A percentile compares a stretch with the other conserved stretches of the same genome.
phyloP scores from a whole-genome alignment of 2,329 filamentous ascomycete species.

The Diaporthe caulivora region DNA sequence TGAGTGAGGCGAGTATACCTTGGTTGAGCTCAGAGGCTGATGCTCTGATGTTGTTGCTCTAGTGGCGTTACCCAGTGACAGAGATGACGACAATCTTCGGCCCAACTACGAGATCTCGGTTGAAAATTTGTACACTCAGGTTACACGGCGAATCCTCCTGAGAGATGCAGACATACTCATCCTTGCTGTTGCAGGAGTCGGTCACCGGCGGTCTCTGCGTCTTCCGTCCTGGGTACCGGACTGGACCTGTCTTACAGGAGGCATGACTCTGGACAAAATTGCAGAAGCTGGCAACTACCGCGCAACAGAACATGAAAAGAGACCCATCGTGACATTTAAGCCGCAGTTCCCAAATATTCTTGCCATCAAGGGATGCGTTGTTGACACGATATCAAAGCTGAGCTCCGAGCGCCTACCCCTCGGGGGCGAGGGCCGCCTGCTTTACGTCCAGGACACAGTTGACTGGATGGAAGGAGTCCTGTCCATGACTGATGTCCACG shows the following conservation, averaged over 20 bases:
- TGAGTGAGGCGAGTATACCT: background rate
- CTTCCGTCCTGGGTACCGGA: background rate
- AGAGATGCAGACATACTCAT: background rate
- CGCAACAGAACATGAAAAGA: background rate
- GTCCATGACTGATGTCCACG: background rate
- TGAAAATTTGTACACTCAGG: background rate
- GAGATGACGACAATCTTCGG: background rate
- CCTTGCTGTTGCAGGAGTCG: background rate
- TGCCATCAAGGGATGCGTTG: background rate
- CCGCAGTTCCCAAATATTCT: background rate
- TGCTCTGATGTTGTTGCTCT: background rate
- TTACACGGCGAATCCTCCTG: background rate
- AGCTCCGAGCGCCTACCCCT: conserved; percentile 1
- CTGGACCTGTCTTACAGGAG: background rate
- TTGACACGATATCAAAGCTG: background rate
- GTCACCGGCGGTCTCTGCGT: background rate
- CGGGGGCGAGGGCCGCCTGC: background rate
- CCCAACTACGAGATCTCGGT: background rate
- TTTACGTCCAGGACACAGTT: background rate
- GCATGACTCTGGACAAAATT: background rate
- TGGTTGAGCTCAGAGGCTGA: background rate
- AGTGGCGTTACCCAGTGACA: background rate
- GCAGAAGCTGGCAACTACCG: background rate
- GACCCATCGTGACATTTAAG: background rate
- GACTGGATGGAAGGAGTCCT: background rate